Conservation (phyloP, 2,329 filamentous ascomycete genomes). For the Orbilia blumenaviensis region DNA sequence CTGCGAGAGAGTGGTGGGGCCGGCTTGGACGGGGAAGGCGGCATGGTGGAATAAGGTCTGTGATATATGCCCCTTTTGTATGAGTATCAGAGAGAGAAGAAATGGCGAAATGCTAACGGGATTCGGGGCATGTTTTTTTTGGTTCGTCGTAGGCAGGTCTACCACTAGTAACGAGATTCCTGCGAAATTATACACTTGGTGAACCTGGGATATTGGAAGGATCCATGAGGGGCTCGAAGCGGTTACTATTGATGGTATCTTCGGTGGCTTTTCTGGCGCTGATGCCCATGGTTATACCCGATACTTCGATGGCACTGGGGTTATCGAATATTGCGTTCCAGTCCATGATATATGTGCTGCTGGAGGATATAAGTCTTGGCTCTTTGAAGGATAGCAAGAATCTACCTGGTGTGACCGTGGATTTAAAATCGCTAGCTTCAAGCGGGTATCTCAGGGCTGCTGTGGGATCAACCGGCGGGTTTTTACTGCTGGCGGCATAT, state of each 20-base stretch:
- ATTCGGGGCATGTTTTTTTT: not conserved
- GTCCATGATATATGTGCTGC: slow-evolving; percentile 43
- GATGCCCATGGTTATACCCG: slow-evolving; percentile 29
- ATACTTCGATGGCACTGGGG: slow-evolving; percentile 31
- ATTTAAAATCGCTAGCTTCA: slow-evolving; percentile 35
- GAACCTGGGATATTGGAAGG: slow-evolving; percentile 49
- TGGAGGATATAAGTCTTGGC: slow-evolving; percentile 42
- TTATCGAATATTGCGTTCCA: slow-evolving; percentile 37
- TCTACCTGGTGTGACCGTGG: slow-evolving; percentile 25
- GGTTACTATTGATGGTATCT: slow-evolving; percentile 30
- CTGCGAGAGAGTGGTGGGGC: slow-evolving; percentile 43
- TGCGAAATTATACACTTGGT: slow-evolving; percentile 49
- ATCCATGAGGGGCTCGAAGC: slow-evolving; percentile 30
- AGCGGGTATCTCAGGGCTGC: slow-evolving; percentile 37
- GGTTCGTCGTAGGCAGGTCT: slow-evolving; percentile 44
- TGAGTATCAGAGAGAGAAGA: not conserved
- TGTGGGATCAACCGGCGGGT: slow-evolving; percentile 21
- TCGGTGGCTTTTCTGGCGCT: slow-evolving; percentile 36
- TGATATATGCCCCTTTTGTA: not conserved
- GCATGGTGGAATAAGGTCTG: slow-evolving; percentile 54
- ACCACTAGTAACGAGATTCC: slow-evolving; percentile 48
- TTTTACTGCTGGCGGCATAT: slow-evolving; percentile 30
- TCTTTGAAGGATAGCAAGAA: slow-evolving; percentile 40
- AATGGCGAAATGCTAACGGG: not conserved
- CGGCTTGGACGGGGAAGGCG: slow-evolving; percentile 38